Percentiles rank a stretch among this genome's conserved stretches.
phyloP scores from a whole-genome alignment of 1,284 basidiomycete genomes.

The Papiliotrema nemorosa region DNA sequence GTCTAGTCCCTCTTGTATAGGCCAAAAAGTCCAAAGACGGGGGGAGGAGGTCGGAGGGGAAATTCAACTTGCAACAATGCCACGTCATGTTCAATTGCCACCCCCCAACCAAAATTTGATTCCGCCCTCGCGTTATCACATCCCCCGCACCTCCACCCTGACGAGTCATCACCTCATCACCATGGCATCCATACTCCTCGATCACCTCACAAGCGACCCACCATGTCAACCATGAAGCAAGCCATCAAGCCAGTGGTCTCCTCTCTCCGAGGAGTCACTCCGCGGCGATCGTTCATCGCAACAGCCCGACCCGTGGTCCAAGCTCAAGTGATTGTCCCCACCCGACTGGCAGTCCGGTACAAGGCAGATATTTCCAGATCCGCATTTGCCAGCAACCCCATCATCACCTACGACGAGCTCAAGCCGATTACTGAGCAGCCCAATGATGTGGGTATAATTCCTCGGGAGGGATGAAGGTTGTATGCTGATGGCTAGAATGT shows the following conservation, averaged over 20 bases:
- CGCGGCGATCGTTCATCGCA: not conserved
- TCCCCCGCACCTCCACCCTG: too few species aligned
- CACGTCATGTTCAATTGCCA: not conserved
- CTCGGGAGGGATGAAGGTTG: not conserved
- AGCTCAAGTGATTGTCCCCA: not conserved
- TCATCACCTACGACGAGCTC: slow-evolving; percentile 75
- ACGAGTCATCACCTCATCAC: too few species aligned
- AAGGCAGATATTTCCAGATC: slow-evolving; percentile 9
- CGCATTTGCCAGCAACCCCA: slow-evolving; percentile 48
- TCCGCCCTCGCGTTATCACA: too few species aligned
- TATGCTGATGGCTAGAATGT: slow-evolving; percentile 56
- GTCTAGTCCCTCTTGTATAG: too few species aligned
- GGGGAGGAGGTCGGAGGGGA: not conserved
- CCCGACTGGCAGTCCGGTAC: not conserved
- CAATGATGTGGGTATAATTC: slow-evolving; percentile 59
- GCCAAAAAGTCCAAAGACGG: not conserved
- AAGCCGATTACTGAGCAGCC: slow-evolving; percentile 79
- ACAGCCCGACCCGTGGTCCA: not conserved
- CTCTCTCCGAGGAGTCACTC: not conserved
- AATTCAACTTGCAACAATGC: not conserved
- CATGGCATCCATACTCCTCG: too few species aligned
- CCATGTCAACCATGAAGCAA: too few species aligned
- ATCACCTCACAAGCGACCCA: too few species aligned
- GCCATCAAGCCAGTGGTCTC: too few species aligned
- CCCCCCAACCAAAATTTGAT: not conserved